Base-by-base conservation (phyloP, 805 yeast species). In the Gaillardinia entomophila region DNA sequence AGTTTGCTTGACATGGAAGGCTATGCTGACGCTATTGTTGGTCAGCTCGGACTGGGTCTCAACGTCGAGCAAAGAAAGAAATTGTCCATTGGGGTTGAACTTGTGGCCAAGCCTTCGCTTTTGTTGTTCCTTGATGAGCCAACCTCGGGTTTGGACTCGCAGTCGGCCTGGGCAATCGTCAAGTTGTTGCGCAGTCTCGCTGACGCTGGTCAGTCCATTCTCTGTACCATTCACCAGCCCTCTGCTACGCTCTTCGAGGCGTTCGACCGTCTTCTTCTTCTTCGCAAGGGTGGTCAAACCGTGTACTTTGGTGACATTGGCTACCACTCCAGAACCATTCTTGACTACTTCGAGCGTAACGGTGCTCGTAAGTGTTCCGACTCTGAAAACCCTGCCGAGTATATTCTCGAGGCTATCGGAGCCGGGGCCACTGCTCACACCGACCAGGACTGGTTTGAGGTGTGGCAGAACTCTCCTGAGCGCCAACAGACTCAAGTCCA, bases 161-260 rank as follows among this genome's bases (percentile, higher is more conserved):
- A 54, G 38, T 71, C 80, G 17, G 75, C 81, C 10, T 68, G 78
- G 77, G 68, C 80, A 11, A 71, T 76, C 45, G 62, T 74, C 36
- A 67, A 71, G 45, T 68, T 75, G 41, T 59, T 69, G 48, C 68
- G 64, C 45, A 62, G 61, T 31, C 61, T 67, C 48, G 79, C 72
- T 5, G 63, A 63, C 27, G 68, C 74, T 26, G 77, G 77, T 14
- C 77, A 72, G 47, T 73, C 77, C n/a, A 68, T 76, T 41, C 57
- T 76, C 35, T 75, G 80, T 59, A 74, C 82, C 35, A 70, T 70
- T 32, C 75, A 70, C 49, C 73, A 68, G 50, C 74, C 74, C 18
- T 73, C 78, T 6, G 59, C 69, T 11, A 54, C 57, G 1, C 52
- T 71, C 16, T 75, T 62, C 36, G 62, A 53, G 24, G 41, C 49